Conservation (phyloP, 2,329 filamentous ascomycete genomes). For the Helicocarpus griseus region DNA sequence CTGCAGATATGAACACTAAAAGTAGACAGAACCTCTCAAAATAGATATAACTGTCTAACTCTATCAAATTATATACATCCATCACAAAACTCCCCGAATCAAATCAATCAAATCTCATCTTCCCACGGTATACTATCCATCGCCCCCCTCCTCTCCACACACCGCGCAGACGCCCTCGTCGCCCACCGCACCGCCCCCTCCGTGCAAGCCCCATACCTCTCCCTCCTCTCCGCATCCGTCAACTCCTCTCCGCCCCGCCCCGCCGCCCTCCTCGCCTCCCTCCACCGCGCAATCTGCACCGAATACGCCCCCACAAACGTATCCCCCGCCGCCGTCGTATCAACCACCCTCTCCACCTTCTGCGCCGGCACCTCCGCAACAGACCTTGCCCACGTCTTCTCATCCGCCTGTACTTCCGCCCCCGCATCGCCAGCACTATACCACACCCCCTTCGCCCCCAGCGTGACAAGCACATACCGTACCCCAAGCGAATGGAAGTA, state of each 20-base stretch:
- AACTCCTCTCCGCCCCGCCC: constrained; percentile 43
- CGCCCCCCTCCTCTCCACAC: constrained; percentile 36
- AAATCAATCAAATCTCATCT: constrained; percentile 28
- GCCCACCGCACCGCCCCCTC: constrained; percentile 36
- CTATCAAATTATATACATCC: background rate
- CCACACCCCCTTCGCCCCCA: constrained; percentile 70
- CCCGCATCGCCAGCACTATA: constrained; percentile 46
- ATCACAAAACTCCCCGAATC: background rate
- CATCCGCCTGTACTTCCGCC: constrained; percentile 31
- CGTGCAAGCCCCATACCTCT: constrained; percentile 35
- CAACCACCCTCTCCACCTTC: constrained; percentile 64
- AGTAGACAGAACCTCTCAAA: too few relatives aligned
- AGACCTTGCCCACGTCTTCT: constrained; percentile 17
- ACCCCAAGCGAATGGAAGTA: constrained; percentile 63
- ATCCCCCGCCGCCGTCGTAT: constrained; percentile 90
- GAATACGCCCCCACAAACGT: constrained; percentile 89
- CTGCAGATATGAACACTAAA: too few relatives aligned
- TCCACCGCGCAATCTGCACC: constrained; percentile 54
- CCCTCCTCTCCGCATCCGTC: constrained; percentile 23
- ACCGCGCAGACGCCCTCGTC: constrained; percentile 33
- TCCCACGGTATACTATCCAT: constrained; percentile 41
- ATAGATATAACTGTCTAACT: too few relatives aligned
- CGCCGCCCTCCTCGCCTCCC: constrained; percentile 32
- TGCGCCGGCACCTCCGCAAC: constrained; percentile 47
- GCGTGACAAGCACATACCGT: constrained; percentile 68